A percentile compares a stretch with the other conserved stretches of the same genome.
Evolutionary conservation across 257 asterid genomes (phyloP).

Genomic region (Agastache rugosa): DNA sequence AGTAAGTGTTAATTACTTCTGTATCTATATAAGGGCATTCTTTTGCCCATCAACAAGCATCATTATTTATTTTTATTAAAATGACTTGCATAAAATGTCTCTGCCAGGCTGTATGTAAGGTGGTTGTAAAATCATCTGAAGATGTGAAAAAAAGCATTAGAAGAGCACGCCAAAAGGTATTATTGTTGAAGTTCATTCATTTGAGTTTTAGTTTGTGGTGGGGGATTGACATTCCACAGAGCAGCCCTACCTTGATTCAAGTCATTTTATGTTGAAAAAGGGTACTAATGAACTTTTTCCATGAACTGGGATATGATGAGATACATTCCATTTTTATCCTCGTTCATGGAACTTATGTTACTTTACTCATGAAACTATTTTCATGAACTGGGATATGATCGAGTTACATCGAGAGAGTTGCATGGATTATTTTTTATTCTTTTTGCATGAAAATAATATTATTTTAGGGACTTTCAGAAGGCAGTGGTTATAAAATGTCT

Average conservation of each 20-base stretch:
- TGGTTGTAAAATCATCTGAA: constrained; percentile 89
- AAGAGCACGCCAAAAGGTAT: constrained; percentile 97
- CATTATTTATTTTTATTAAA: constrained; percentile 6
- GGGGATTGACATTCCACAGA: background rate
- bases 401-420: background rate
- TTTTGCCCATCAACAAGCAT: constrained; percentile 32
- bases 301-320: background rate
- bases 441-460: background rate
- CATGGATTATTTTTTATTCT: background rate
- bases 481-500: background rate
- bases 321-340: background rate
- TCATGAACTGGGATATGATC: background rate
- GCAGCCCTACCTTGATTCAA: background rate
- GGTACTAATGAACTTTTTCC: background rate
- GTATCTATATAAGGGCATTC: constrained; percentile 18
- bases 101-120: constrained; percentile 86
- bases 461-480: background rate
- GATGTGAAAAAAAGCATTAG: constrained; percentile 92
- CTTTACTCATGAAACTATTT: background rate
- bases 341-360: background rate
- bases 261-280: background rate
- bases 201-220: background rate
- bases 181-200: background rate
- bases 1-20: constrained; percentile 52
- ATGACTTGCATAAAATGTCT: constrained; percentile 28